Base-by-base conservation (phyloP, 345 rosid species). In the Salix caprea region DNA sequence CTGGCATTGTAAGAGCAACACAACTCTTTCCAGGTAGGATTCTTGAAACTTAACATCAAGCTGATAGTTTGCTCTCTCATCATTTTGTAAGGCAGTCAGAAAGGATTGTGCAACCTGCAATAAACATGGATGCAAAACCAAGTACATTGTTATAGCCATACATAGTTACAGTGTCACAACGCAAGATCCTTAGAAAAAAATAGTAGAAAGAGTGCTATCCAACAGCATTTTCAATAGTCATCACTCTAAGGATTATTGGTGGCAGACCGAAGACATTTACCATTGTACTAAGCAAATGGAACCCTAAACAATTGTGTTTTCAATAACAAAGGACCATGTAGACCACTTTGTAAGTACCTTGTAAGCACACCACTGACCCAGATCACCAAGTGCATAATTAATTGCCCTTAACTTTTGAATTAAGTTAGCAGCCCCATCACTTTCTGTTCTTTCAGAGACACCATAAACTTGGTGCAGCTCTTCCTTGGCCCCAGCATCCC, bases 361-460 rank as follows among this genome's bases (percentile, higher is more conserved):
- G 89, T 79, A 95, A 79, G 99, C 97, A 89, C 98, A 95, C 99
- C 99, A 95, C 74, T 93, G 99, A 82, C 99, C 99, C 77, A 95
- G 87, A 67, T 95, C 99, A 67, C 92, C 88, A 78, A 95, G 97
- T 71, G 98, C 93, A 79, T 91, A 95, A 78, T 93, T 91, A 74
- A 95, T 86, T 62, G 99, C 99, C 75, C 98, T 89, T 81, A 95
- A 87, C 80, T 95, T 95, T 81, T 95, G 99, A 80, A 91, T 90
- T 81, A 95, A 87, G 84, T 91, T 93, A 80, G 94, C 98, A 40
- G 98, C 99, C 75, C 99, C 99, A 64, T 95, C 99, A 84, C 97
- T 91, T 76, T 95, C 99, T 3, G 99, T 91, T 86, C 97, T 90
- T 84, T 95, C 99, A 74, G 98, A 91, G 34, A 95, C 98, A 60